Percentiles rank a stretch among this genome's conserved stretches.
Conservation (phyloP, 2,329 filamentous ascomycete species). For the Eutypella sp. region DNA sequence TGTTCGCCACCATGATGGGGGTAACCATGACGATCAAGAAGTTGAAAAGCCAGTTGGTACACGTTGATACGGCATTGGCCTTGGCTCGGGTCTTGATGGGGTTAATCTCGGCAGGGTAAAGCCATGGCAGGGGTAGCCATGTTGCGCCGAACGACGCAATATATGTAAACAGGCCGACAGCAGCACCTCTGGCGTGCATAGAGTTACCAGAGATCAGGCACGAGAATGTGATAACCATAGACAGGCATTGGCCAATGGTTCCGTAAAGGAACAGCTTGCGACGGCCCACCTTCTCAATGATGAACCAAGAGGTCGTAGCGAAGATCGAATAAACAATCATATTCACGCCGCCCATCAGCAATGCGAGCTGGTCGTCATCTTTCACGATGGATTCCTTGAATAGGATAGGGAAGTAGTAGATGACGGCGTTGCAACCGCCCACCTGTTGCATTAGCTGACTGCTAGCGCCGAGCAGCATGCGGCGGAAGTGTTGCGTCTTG, state of each 20-base stretch:
- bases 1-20: conserved; percentile 57
- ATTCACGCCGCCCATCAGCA: conserved; percentile 51
- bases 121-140: conserved; percentile 59
- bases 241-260: conserved; percentile 43
- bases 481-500: conserved; percentile 61
- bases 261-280: conserved; percentile 42
- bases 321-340: conserved; percentile 58
- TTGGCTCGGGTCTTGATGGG: conserved; percentile 42
- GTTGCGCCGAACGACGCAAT: conserved; percentile 65
- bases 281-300: conserved; percentile 42
- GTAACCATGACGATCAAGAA: conserved; percentile 56
- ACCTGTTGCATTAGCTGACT: conserved; percentile 61
- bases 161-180: conserved; percentile 64
- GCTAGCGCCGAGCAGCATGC: conserved; percentile 56
- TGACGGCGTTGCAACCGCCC: conserved; percentile 52
- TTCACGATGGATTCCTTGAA: conserved; percentile 41
- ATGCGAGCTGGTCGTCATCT: conserved; percentile 38
- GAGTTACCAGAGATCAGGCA: conserved; percentile 61
- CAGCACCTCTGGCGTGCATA: conserved; percentile 60
- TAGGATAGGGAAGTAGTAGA: conserved; percentile 58
- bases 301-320: conserved; percentile 51
- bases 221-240: conserved; percentile 57
- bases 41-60: conserved; percentile 37
- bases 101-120: conserved; percentile 52
- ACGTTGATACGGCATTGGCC: conserved; percentile 52